phyloP scores from a whole-genome alignment of 352 stramenopile species.

The Phytophthora crassamura region DNA sequence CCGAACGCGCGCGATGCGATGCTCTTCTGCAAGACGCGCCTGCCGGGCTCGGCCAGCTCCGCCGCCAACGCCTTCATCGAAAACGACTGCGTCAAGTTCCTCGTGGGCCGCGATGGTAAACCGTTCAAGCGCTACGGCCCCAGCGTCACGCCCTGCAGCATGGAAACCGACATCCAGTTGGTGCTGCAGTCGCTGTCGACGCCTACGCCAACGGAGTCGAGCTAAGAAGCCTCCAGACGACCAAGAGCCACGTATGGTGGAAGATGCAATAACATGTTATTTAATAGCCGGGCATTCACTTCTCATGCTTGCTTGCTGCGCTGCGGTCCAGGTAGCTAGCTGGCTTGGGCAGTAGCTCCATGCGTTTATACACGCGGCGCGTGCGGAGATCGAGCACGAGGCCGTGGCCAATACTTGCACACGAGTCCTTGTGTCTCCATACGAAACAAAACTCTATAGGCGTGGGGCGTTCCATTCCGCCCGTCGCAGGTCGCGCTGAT shows the following conservation, averaged over 20 bases:
- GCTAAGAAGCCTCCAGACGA: no score
- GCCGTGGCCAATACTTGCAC: slow-evolving; percentile 22
- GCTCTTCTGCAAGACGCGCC: slow-evolving; percentile 79
- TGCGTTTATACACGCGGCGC: slow-evolving; percentile 21
- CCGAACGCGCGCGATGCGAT: slow-evolving; percentile 76
- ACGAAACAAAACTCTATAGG: slow-evolving; percentile 35
- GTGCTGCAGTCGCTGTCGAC: slow-evolving; percentile 27
- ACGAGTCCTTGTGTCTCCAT: slow-evolving; percentile 7
- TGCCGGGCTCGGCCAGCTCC: slow-evolving; percentile 45
- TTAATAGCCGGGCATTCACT: slow-evolving; percentile 31
- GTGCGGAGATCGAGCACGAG: background rate
- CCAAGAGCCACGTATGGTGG: background rate
- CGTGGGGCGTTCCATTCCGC: slow-evolving; percentile 23
- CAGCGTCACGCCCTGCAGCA: slow-evolving; percentile 21
- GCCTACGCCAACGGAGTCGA: background rate
- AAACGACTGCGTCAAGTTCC: slow-evolving; percentile 93
- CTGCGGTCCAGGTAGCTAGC: slow-evolving; percentile 13
- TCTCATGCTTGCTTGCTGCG: slow-evolving; percentile 14
- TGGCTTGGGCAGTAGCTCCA: slow-evolving; percentile 8
- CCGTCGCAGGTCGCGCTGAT: slow-evolving; percentile 2
- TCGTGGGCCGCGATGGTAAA: slow-evolving; percentile 82
- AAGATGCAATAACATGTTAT: slow-evolving; percentile 43
- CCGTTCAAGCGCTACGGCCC: slow-evolving; percentile 69
- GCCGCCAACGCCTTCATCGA: slow-evolving; percentile 70
- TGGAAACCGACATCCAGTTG: slow-evolving; percentile 45